A percentile compares a stretch with the other conserved stretches of the same genome.
These are phyloP conservation scores for Aulographum hederae DNA, from an alignment of 2,329 filamentous ascomycete species.

Conservation along the genomic window DNA sequence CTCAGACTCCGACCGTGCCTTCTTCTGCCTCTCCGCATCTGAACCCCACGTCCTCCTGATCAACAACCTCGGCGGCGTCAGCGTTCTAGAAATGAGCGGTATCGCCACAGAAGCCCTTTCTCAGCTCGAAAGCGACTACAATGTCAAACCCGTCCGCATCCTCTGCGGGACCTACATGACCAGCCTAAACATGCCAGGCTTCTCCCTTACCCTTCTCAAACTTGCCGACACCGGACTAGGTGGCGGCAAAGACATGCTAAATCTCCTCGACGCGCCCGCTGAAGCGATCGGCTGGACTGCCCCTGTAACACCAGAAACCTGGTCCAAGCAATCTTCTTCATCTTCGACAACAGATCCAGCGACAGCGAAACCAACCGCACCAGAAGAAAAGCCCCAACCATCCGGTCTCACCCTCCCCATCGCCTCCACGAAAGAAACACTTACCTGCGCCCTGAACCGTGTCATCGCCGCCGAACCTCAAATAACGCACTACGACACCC, in stretches of 20 bases:
- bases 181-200: slow-evolving; percentile 52
- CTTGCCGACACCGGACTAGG: slow-evolving; percentile 53
- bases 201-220: slow-evolving; percentile 58
- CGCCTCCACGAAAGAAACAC: slow-evolving; percentile 31
- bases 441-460: slow-evolving; percentile 37
- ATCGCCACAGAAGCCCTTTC: slow-evolving; percentile 49
- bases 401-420: too few relatives aligned
- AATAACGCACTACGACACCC: slow-evolving; percentile 52
- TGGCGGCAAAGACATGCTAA: slow-evolving; percentile 26
- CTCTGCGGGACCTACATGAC: slow-evolving; percentile 54
- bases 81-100: slow-evolving; percentile 51
- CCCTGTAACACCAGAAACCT: slow-evolving; percentile 38
- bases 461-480: slow-evolving; percentile 47
- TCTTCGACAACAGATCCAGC: slow-evolving; percentile 25
- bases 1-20: slow-evolving; percentile 50
- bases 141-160: slow-evolving; percentile 41
- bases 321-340: too few relatives aligned
- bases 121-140: slow-evolving; percentile 41
- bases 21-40: slow-evolving; percentile 40
- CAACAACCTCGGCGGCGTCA: slow-evolving; percentile 44
- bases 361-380: slow-evolving; percentile 21
- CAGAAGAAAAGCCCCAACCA: too few relatives aligned
- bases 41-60: slow-evolving; percentile 41
- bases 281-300: slow-evolving; percentile 51
- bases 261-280: slow-evolving; percentile 1